Evolutionary conservation across 345 rosid genomes (phyloP).

Genomic region (Hibiscus trionum): DNA sequence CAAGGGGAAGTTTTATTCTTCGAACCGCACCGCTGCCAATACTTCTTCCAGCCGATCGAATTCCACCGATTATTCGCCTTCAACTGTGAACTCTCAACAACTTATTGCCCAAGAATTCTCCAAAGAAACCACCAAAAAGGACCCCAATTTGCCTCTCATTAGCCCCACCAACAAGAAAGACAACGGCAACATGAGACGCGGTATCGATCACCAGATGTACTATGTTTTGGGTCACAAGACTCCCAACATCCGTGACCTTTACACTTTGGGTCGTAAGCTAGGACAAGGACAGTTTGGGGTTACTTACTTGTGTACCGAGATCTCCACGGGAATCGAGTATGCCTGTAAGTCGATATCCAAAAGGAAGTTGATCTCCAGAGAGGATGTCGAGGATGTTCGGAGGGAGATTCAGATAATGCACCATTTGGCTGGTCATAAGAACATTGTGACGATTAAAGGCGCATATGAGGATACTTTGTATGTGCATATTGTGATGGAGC

Average conservation of each 20-base stretch:
- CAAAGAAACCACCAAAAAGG: conserved; percentile 35
- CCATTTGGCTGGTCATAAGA: conserved; percentile 93
- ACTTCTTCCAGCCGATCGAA: conserved; percentile 32
- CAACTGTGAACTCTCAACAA: conserved; percentile 34
- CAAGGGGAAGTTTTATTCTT: conserved; percentile 50
- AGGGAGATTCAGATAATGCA: conserved; percentile 99
- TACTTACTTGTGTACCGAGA: conserved; percentile 77
- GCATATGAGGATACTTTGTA: conserved; percentile 83
- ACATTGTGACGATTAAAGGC: conserved; percentile 93
- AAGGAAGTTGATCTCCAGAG: conserved; percentile 87
- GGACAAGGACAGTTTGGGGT: conserved; percentile 99
- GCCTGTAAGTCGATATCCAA: conserved; percentile 97
- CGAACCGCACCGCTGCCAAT: conserved; percentile 25
- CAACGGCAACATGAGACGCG: conserved; percentile 50
- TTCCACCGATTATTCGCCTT: conserved; percentile 40
- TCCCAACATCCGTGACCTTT: conserved; percentile 76
- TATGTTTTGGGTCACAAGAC: conserved; percentile 90
- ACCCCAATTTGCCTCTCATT: conserved; percentile 23
- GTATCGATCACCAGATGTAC: conserved; percentile 55
- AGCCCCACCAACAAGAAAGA: conserved; percentile 48
- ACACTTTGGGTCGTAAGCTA: conserved; percentile 71
- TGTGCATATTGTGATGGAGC: conserved; percentile 97
- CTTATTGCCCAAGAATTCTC: conserved; percentile 27
- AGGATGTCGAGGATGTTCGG: conserved; percentile 91
- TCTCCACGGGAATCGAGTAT: conserved; percentile 54